phyloP scores from a whole-genome alignment of 2,329 filamentous ascomycete species.

The Canariomyces notabilis region DNA sequence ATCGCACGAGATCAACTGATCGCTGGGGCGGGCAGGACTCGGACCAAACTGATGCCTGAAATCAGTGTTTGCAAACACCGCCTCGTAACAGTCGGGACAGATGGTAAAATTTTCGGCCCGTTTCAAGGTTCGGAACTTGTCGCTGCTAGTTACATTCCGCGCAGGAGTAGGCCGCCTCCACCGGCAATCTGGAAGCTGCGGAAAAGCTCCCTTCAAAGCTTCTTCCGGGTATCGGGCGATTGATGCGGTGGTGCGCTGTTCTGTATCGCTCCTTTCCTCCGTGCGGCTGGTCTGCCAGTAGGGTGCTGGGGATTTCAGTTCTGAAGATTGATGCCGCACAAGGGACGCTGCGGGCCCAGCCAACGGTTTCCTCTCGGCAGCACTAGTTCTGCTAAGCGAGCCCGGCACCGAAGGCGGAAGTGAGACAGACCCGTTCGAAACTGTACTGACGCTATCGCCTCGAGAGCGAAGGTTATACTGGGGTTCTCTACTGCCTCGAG shows the following conservation, averaged over 20 bases:
- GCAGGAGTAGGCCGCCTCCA: constrained; percentile 47
- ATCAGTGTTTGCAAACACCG: constrained; percentile 61
- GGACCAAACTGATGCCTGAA: constrained; percentile 64
- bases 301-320: constrained; percentile 24
- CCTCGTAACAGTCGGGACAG: constrained; percentile 73
- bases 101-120: constrained; percentile 69
- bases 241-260: constrained; percentile 38
- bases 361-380: constrained; percentile 25
- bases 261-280: constrained; percentile 33
- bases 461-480: constrained; percentile 25
- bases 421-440: constrained; percentile 20
- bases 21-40: constrained; percentile 52
- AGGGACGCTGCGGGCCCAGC: constrained; percentile 21
- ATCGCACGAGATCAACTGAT: constrained; percentile 63
- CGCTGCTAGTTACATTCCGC: constrained; percentile 46
- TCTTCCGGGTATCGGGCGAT: constrained; percentile 54
- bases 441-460: constrained; percentile 26
- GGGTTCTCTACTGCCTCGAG: background rate
- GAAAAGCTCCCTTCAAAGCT: constrained; percentile 37
- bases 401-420: constrained; percentile 20
- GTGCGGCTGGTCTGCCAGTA: constrained; percentile 45
- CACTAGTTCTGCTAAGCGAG: constrained; percentile 15
- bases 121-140: constrained; percentile 78
- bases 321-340: constrained; percentile 23
- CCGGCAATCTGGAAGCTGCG: constrained; percentile 62